Evolutionary conservation across 2,329 filamentous ascomycete species (phyloP).

Genomic region (Pseudogymnoascus sp.): DNA sequence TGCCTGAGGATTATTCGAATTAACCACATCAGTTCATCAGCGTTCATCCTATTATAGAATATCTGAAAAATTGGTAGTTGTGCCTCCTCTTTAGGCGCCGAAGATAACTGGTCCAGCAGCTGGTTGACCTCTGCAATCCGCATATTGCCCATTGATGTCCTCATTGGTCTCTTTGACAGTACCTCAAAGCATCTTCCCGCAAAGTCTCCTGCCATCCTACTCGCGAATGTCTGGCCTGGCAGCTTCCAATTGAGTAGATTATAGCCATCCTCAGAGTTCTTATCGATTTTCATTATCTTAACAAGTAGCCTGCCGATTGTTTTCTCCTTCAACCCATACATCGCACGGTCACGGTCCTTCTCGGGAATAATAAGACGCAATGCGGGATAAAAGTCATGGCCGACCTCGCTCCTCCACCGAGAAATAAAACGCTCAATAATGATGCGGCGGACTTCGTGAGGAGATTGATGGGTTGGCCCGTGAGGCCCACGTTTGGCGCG

Average conservation of each 20-base stretch:
- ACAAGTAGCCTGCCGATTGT: slow-evolving; percentile 86
- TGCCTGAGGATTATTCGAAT: slow-evolving; percentile 86
- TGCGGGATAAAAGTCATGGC: slow-evolving; percentile 87
- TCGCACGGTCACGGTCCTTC: slow-evolving; percentile 83
- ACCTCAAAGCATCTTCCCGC: slow-evolving; percentile 83
- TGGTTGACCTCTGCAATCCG: slow-evolving; percentile 85
- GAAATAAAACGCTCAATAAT: slow-evolving; percentile 84
- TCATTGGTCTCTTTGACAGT: slow-evolving; percentile 74
- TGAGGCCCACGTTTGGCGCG: slow-evolving; percentile 55
- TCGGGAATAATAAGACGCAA: slow-evolving; percentile 87
- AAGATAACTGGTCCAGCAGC: slow-evolving; percentile 70
- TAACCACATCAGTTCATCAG: slow-evolving; percentile 89
- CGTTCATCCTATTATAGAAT: slow-evolving; percentile 88
- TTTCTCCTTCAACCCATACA: slow-evolving; percentile 93
- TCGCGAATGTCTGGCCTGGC: slow-evolving; percentile 60
- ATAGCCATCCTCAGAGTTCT: slow-evolving; percentile 80
- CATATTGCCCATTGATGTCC: slow-evolving; percentile 68
- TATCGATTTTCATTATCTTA: slow-evolving; percentile 86
- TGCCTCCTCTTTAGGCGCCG: slow-evolving; percentile 71
- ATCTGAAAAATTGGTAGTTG: slow-evolving; percentile 74
- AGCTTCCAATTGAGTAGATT: slow-evolving; percentile 88
- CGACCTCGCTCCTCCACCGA: slow-evolving; percentile 81
- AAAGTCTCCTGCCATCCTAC: slow-evolving; percentile 79
- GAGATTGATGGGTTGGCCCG: slow-evolving; percentile 52
- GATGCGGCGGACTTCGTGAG: slow-evolving; percentile 70